Percentiles rank a stretch among this genome's conserved stretches.
These are phyloP conservation scores for Exophiala oligosperma DNA, from an alignment of 2,329 filamentous ascomycete genomes.

Conservation along the genomic window DNA sequence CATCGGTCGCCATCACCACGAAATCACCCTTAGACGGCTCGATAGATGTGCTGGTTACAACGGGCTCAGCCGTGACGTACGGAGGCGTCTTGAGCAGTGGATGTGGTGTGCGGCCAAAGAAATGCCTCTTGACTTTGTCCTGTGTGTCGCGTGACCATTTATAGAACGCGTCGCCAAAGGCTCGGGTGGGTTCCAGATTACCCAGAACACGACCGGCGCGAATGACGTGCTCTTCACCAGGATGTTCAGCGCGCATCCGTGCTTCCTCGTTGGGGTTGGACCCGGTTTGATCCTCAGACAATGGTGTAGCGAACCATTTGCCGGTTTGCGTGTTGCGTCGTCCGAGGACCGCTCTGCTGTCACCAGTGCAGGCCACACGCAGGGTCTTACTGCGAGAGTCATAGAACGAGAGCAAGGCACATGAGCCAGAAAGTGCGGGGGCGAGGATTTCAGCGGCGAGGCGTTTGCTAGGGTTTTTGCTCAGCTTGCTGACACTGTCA, in stretches of 20 bases:
- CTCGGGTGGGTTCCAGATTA: conserved; percentile 85
- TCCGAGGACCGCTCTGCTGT: conserved; percentile 92
- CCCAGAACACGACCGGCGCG: conserved; percentile 88
- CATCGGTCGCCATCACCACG: conserved; percentile 92
- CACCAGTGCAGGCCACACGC: conserved; percentile 91
- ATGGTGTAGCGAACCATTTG: conserved; percentile 87
- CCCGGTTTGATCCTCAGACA: conserved; percentile 93
- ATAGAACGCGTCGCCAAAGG: conserved; percentile 95
- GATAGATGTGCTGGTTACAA: conserved; percentile 90
- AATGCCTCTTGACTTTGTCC: conserved; percentile 75
- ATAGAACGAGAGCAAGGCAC: conserved; percentile 93
- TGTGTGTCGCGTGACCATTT: conserved; percentile 91
- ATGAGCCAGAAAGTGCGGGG: conserved; percentile 94
- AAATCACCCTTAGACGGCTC: conserved; percentile 90
- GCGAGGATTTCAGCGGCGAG: conserved; percentile 88
- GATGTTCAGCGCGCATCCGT: conserved; percentile 81
- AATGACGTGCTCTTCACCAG: conserved; percentile 78
- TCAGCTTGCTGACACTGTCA: conserved; percentile 85
- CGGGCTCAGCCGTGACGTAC: conserved; percentile 94
- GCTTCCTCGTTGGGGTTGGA: conserved; percentile 80
- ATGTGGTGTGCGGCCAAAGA: conserved; percentile 81
- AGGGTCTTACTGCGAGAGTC: conserved; percentile 83
- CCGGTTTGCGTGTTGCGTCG: conserved; percentile 69
- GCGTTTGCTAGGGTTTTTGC: conserved; percentile 85
- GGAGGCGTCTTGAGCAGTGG: conserved; percentile 83